phyloP scores from a whole-genome alignment of 2,329 filamentous ascomycete species.

The Colletotrichum tanaceti region DNA sequence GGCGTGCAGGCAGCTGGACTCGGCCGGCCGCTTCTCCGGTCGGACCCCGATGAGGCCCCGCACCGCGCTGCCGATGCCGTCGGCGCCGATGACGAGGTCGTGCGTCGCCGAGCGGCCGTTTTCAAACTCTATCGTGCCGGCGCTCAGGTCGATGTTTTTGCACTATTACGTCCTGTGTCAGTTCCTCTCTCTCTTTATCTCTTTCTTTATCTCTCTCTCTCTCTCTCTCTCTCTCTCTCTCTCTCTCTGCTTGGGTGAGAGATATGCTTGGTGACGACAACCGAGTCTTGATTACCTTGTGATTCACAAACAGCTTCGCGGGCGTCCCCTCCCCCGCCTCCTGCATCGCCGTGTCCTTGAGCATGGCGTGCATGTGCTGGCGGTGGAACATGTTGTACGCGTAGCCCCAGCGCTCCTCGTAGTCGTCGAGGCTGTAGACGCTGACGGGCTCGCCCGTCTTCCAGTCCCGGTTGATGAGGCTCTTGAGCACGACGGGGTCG shows the following conservation, averaged over 20 bases:
- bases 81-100: constrained; percentile 72
- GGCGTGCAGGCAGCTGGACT: constrained; percentile 71
- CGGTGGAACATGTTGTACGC: constrained; percentile 78
- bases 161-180: constrained; percentile 48
- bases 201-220: too few species aligned
- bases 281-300: constrained; percentile 57
- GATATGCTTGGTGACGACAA: too few species aligned
- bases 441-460: constrained; percentile 74
- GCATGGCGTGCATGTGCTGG: constrained; percentile 75
- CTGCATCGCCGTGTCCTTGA: constrained; percentile 69
- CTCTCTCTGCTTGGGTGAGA: too few species aligned
- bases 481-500: constrained; percentile 72
- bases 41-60: constrained; percentile 72
- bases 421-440: constrained; percentile 72
- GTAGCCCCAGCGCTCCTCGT: constrained; percentile 73
- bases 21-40: constrained; percentile 68
- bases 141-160: constrained; percentile 63
- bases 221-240: too few species aligned
- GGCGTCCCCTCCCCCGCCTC: constrained; percentile 65
- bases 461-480: constrained; percentile 78
- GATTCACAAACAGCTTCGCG: constrained; percentile 66
- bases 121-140: constrained; percentile 62
- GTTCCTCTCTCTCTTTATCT: too few species aligned
- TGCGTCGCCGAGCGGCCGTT: constrained; percentile 63
- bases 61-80: constrained; percentile 75